Evolutionary conservation across 257 asterid species (phyloP).

Genomic region (Orobanche coerulescens): DNA sequence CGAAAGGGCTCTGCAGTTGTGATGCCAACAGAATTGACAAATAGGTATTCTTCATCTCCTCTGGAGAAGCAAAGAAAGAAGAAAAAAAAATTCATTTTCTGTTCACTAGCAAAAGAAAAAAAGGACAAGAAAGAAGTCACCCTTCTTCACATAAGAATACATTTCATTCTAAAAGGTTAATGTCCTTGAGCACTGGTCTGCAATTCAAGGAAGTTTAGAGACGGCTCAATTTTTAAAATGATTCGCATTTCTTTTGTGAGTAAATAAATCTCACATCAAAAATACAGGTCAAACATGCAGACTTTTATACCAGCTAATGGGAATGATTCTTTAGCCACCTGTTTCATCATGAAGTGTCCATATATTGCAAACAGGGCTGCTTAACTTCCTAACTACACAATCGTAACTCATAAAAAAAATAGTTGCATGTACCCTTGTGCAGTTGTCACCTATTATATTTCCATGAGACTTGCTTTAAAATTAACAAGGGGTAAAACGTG

Average conservation of each 20-base stretch:
- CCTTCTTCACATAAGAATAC: background rate
- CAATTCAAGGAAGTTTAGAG: too few relatives aligned
- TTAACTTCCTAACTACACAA: too few relatives aligned
- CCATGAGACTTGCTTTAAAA: background rate
- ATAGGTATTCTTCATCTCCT: conserved; percentile 76
- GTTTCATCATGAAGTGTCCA: background rate
- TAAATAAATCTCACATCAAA: background rate
- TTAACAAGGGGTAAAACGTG: background rate
- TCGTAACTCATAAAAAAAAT: too few relatives aligned
- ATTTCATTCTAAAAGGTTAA: conserved; percentile 1
- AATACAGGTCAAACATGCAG: background rate
- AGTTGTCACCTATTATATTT: background rate
- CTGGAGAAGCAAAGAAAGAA: conserved; percentile 18
- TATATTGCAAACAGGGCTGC: background rate
- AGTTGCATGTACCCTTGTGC: too few relatives aligned
- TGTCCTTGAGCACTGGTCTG: background rate
- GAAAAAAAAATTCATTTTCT: background rate
- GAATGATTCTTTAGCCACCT: background rate
- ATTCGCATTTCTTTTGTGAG: background rate
- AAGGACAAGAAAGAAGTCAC: background rate
- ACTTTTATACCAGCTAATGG: background rate
- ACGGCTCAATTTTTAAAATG: background rate
- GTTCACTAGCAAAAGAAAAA: too few relatives aligned
- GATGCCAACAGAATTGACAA: conserved; percentile 45
- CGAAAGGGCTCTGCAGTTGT: conserved; percentile 65